Percentiles rank a stretch among this genome's conserved stretches.
These are phyloP conservation scores for Cyberlindnera subsufficiens DNA, from an alignment of 805 yeast species.

Conservation along the genomic window DNA sequence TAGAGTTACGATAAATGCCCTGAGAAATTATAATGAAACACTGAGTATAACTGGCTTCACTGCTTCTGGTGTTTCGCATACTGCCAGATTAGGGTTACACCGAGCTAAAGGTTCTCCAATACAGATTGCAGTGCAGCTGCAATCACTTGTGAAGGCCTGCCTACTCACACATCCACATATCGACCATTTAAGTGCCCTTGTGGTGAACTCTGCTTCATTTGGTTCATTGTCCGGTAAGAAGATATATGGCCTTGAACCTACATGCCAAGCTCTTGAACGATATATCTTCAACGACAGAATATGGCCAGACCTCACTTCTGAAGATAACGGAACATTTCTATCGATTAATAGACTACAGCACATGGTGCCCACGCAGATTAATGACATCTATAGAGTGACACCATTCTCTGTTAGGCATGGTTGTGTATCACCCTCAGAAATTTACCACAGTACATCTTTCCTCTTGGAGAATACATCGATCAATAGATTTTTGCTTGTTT, in stretches of 20 bases:
- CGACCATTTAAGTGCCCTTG: slow-evolving; percentile 70
- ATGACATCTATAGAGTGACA: slow-evolving; percentile 19
- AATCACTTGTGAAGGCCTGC: slow-evolving; percentile 34
- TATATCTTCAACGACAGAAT: slow-evolving; percentile 66
- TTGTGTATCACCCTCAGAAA: slow-evolving; percentile 20
- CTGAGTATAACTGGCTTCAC: slow-evolving; percentile 4
- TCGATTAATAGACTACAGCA: no score
- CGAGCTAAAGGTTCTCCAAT: slow-evolving; percentile 20
- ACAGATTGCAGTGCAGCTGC: slow-evolving; percentile 27
- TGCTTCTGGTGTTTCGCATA: not conserved
- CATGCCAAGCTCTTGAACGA: slow-evolving; percentile 44
- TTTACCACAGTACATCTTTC: slow-evolving; percentile 49
- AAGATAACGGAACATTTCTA: slow-evolving; percentile 5
- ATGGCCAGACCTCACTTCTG: slow-evolving; percentile 65
- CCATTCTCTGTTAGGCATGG: slow-evolving; percentile 39
- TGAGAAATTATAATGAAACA: slow-evolving; percentile 8
- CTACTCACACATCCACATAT: slow-evolving; percentile 79
- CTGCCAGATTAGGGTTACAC: not conserved
- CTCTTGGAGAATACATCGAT: slow-evolving; percentile 36
- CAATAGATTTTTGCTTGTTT: slow-evolving; percentile 43
- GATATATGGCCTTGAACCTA: slow-evolving; percentile 47
- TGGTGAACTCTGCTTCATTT: slow-evolving; percentile 64
- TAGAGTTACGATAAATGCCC: slow-evolving; percentile 4
- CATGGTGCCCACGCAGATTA: not conserved
- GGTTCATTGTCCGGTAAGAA: slow-evolving; percentile 28